These are phyloP conservation scores for Botrytis porri DNA, from an alignment of 2,329 filamentous ascomycete species.

Conservation along the genomic window DNA sequence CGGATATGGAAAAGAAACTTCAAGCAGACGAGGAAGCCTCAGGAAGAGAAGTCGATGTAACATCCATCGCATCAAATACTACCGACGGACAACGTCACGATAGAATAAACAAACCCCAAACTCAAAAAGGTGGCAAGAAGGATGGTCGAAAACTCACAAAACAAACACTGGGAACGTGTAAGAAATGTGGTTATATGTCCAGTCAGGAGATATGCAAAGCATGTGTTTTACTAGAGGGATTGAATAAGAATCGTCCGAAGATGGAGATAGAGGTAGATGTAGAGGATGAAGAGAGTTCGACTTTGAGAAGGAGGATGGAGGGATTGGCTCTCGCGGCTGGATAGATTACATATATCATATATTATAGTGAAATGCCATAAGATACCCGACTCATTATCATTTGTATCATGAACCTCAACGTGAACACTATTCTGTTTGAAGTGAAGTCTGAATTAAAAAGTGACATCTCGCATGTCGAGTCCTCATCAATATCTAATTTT, in stretches of 20 bases:
- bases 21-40: slow-evolving; percentile 59
- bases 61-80: slow-evolving; percentile 33
- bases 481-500: neutral
- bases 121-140: slow-evolving; percentile 29
- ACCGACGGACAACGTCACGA: slow-evolving; percentile 31
- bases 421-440: neutral
- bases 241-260: slow-evolving; percentile 77
- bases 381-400: neutral
- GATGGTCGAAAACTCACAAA: slow-evolving; percentile 45
- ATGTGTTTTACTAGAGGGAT: slow-evolving; percentile 80
- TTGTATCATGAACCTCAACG: neutral
- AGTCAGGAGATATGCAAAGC: slow-evolving; percentile 94
- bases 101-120: slow-evolving; percentile 37
- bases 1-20: slow-evolving; percentile 73
- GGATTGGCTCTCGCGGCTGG: slow-evolving; percentile 42
- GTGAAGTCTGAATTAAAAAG: neutral
- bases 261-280: slow-evolving; percentile 45
- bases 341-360: slow-evolving; percentile 24
- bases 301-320: slow-evolving; percentile 50
- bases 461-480: neutral
- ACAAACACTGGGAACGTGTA: slow-evolving; percentile 78
- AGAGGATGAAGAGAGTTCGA: slow-evolving; percentile 49
- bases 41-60: slow-evolving; percentile 65
- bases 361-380: slow-evolving; percentile 2
- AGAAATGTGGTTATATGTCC: slow-evolving; percentile 90